Percentiles rank a stretch among this genome's conserved stretches.
Evolutionary conservation across 441 rosid genomes (phyloP).

Genomic region (Bocquillonia castaneifolia): DNA sequence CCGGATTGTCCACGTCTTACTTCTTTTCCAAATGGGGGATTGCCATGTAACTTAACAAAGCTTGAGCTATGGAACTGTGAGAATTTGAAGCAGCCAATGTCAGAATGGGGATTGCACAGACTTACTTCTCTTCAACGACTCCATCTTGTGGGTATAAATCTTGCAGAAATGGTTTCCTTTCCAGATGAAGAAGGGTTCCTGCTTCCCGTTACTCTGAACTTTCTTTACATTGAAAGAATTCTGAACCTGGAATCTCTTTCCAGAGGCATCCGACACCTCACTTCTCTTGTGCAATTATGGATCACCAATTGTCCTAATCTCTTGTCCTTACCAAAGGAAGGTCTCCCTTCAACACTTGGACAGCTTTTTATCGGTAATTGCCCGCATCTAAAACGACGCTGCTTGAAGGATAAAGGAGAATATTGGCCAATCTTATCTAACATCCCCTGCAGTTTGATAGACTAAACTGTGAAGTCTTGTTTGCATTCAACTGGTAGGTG

Average conservation of each 20-base stretch:
- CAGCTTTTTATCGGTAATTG: too few relatives aligned
- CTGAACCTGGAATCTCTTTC: conserved; percentile 7
- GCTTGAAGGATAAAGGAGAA: too few relatives aligned
- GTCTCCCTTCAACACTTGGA: conserved; percentile 17
- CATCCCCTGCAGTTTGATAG: too few relatives aligned
- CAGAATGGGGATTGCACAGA: too few relatives aligned
- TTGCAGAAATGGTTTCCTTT: conserved; percentile 8
- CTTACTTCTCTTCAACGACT: conserved; percentile 4
- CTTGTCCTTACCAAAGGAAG: conserved; percentile 11
- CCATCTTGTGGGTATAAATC: not conserved
- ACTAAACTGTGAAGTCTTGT: too few relatives aligned
- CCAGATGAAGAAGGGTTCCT: conserved; percentile 10
- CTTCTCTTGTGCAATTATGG: not conserved
- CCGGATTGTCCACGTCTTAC: conserved; percentile 22
- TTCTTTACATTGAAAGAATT: not conserved
- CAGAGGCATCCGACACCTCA: conserved; percentile 9
- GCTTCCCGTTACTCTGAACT: conserved; percentile 17
- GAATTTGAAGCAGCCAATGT: too few relatives aligned
- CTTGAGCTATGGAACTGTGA: too few relatives aligned
- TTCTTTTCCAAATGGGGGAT: conserved; percentile 29
- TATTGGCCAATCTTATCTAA: too few relatives aligned
- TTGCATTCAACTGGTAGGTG: too few relatives aligned
- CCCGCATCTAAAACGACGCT: too few relatives aligned
- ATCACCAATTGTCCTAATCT: conserved; percentile 13
- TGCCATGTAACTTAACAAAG: conserved; percentile 20